A percentile compares a stretch with the other conserved stretches of the same genome.
Evolutionary conservation across 345 rosid genomes (phyloP).

Genomic region (Brassica incana): DNA sequence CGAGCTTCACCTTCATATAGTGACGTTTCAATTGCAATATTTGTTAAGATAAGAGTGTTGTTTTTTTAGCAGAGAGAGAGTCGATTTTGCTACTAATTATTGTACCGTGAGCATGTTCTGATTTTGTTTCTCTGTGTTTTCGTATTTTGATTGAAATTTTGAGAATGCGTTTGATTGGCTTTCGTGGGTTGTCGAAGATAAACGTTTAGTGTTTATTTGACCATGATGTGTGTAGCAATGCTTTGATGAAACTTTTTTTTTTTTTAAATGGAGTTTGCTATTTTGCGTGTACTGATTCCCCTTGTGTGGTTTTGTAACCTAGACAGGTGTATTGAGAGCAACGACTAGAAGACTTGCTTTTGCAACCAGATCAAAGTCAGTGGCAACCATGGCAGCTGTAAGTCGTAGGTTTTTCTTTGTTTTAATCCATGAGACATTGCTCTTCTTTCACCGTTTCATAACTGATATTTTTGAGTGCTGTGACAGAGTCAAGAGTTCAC

Average conservation of each 20-base stretch:
- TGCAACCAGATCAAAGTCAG: slow-evolving; percentile 35
- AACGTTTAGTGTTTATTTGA: neutral
- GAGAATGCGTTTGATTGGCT: neutral
- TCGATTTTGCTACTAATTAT: neutral
- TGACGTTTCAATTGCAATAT: neutral
- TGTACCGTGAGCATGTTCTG: neutral
- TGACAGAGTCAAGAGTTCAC: slow-evolving; percentile 53
- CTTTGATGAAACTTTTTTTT: neutral
- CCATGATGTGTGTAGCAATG: slow-evolving; percentile 6
- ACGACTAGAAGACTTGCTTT: slow-evolving; percentile 49
- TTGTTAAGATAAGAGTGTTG: neutral
- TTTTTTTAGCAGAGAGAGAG: neutral
- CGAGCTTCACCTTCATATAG: neutral
- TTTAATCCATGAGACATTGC: neutral
- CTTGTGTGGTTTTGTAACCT: slow-evolving; percentile 45
- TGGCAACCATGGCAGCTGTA: slow-evolving; percentile 68
- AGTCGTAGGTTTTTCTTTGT: slow-evolving; percentile 27
- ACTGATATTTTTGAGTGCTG: slow-evolving; percentile 2
- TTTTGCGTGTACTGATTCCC: slow-evolving; percentile 33
- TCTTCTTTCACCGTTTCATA: neutral
- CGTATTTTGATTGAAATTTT: neutral
- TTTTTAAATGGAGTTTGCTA: neutral
- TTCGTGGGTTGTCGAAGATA: neutral
- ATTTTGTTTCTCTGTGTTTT: neutral
- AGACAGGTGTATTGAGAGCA: slow-evolving; percentile 66